A percentile compares a stretch with the other conserved stretches of the same genome.
Conservation (phyloP, 257 asterid genomes). For the Nicotiana knightiana region DNA sequence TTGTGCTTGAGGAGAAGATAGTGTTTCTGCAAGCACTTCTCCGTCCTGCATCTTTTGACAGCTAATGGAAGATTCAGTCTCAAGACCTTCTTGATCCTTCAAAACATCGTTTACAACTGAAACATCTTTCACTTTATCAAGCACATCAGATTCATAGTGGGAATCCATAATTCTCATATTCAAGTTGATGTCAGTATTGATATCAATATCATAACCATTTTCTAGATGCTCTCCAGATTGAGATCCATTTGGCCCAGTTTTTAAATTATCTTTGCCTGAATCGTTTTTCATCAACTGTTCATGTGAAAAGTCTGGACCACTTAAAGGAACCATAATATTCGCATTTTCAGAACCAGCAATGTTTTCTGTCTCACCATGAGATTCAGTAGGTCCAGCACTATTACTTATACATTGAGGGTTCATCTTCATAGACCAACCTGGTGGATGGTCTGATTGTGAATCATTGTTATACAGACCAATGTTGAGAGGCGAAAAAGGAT, state of each 20-base stretch:
- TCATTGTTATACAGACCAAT: constrained; percentile 18
- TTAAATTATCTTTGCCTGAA: not conserved
- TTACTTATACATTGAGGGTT: constrained; percentile 20
- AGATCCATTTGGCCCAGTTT: constrained; percentile 7
- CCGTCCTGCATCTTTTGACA: constrained; percentile 21
- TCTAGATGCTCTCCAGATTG: not conserved
- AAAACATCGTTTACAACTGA: not conserved
- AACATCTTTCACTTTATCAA: constrained; percentile 8
- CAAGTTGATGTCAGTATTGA: not conserved
- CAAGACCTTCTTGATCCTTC: not conserved
- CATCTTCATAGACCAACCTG: constrained; percentile 30
- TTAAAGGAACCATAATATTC: not conserved
- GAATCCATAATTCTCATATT: constrained; percentile 8
- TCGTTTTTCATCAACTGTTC: not conserved
- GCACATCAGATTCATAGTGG: not conserved
- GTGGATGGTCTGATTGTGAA: constrained; percentile 21
- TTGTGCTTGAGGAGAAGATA: constrained; percentile 14
- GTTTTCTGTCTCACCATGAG: constrained; percentile 6
- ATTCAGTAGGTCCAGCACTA: constrained; percentile 27
- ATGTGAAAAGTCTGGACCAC: constrained; percentile 2
- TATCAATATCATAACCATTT: not conserved
- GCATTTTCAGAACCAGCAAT: not conserved
- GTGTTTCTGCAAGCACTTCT: not conserved
- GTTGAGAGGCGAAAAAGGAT: constrained; percentile 54
- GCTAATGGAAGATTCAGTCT: not conserved